Evolutionary conservation across 2,329 filamentous ascomycete genomes (phyloP), one percentile per base, ranked within the genome.

Genomic region (Sphaerostilbella broomeana): DNA sequence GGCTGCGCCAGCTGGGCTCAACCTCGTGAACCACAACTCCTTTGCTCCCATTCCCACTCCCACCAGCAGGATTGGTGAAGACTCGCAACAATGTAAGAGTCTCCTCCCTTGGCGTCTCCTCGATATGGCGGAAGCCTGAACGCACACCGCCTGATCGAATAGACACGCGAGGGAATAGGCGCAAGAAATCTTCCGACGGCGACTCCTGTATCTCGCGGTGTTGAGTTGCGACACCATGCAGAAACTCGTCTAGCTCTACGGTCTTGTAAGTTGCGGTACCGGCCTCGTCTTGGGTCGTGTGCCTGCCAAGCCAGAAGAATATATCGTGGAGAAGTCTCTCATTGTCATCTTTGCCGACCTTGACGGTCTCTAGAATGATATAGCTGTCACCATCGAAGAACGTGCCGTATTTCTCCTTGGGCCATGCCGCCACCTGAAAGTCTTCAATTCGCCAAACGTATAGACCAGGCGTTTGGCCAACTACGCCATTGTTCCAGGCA

Each of bases 311-410:
- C 79, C 79, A 84, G 63, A 84, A 84, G 66, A 79, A 84, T 51
- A 84, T 72, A 35, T 83, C 78, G 50, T 84, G 79, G 28, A 61
- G 64, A 4, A 81, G 62, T 49, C 64, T 68, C 43, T 70, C 55
- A 21, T 50, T 45, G 4, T 58, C 60, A n/a, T 63, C 58, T 24
- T 63, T 60, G 28, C 64, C 60, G 21, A 76, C 53, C 49, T 72
- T 70, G 57, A 73, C 73, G 4, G 78, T 77, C 54, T 77, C 64
- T 32, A 84, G 64, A 4, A 84, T 62, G 42, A 84, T 79, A 54
- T 79, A 84, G 59, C 77, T 82, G 55, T 84, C 80, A 20, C 79
- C 79, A 34, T 83, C 75, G 57, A 75, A 73, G 55, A 84, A 84
- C 35, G 73, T 64, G 35, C 79, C 79, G 40, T 74, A 64, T 31